phyloP scores from a whole-genome alignment of 2,329 filamentous ascomycete species.

The Cladosporium halotolerans region DNA sequence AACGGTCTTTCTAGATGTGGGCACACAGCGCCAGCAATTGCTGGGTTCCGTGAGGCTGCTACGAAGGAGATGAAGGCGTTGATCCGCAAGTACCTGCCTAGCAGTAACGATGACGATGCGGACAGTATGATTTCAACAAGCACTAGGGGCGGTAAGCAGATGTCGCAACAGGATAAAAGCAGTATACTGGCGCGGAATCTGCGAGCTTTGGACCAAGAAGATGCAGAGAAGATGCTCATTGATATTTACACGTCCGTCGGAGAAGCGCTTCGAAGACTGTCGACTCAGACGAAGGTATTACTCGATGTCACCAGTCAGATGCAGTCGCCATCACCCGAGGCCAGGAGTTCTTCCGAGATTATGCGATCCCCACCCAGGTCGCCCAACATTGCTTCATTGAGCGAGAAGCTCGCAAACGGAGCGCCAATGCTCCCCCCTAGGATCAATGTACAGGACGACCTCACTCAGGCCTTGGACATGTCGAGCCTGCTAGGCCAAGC shows the following conservation, averaged over 20 bases:
- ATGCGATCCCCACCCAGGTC: conserved; percentile 39
- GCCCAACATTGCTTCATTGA: conserved; percentile 39
- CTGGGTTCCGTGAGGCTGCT: conserved; percentile 75
- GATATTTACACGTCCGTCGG: conserved; percentile 82
- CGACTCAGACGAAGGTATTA: conserved; percentile 89
- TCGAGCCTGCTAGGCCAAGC: conserved; percentile 71
- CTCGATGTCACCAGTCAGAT: conserved; percentile 83
- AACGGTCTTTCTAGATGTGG: conserved; percentile 74
- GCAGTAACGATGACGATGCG: conserved; percentile 88
- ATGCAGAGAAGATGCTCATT: conserved; percentile 75
- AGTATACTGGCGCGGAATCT: conserved; percentile 82
- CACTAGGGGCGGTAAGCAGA: conserved; percentile 62
- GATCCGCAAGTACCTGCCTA: conserved; percentile 79
- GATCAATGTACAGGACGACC: conserved; percentile 56
- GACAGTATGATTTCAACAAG: conserved; percentile 82
- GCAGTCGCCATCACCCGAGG: conserved; percentile 35
- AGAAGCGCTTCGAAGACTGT: conserved; percentile 76
- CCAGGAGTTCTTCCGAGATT: conserved; percentile 31
- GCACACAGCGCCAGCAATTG: conserved; percentile 73
- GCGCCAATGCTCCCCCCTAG: conserved; percentile 11
- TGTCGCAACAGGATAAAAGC: conserved; percentile 82
- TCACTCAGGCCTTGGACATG: conserved; percentile 70
- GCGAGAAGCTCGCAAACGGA: conserved; percentile 33
- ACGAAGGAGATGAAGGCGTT: conserved; percentile 79
- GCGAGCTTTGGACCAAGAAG: conserved; percentile 71